phyloP scores from a whole-genome alignment of 1,284 basidiomycete species.

The Sanghuangporus baumii region DNA sequence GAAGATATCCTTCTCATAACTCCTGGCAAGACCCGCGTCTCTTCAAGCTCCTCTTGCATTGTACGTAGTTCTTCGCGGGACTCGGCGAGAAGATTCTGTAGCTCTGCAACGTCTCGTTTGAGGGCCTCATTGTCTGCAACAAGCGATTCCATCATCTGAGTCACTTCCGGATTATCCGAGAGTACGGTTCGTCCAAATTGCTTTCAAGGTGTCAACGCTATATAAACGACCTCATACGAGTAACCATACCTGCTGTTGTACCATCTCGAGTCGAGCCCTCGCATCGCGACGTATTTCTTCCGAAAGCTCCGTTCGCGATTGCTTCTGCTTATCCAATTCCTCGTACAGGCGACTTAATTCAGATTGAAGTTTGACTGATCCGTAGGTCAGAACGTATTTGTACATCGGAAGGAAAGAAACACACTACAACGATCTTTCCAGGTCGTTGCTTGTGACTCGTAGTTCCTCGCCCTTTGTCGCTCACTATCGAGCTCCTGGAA shows the following conservation, averaged over 20 bases:
- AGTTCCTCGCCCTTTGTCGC: constrained; percentile 59
- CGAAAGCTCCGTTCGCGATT: constrained; percentile 66
- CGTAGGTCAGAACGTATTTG: background rate
- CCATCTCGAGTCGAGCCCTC: constrained; percentile 54
- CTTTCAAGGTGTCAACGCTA: constrained; percentile 27
- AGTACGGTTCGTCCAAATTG: constrained; percentile 38
- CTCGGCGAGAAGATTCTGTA: constrained; percentile 67
- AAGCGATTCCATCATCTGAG: constrained; percentile 69
- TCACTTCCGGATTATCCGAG: constrained; percentile 53
- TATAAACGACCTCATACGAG: background rate
- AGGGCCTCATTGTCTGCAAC: constrained; percentile 80
- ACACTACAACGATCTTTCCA: constrained; percentile 59
- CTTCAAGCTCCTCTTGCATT: constrained; percentile 70
- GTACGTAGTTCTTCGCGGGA: constrained; percentile 71
- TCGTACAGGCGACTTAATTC: constrained; percentile 63
- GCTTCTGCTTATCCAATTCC: constrained; percentile 58
- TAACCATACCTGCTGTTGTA: constrained; percentile 51
- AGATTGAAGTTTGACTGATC: constrained; percentile 63
- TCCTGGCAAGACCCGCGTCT: constrained; percentile 47
- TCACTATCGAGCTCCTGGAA: constrained; percentile 80
- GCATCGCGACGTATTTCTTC: constrained; percentile 71
- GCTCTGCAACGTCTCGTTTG: constrained; percentile 75
- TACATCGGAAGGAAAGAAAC: constrained; percentile 23
- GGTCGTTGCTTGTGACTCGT: constrained; percentile 60
- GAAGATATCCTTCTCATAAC: constrained; percentile 27